Evolutionary conservation across 129 eudicot species (phyloP).

Genomic region (Pseudognaphalium luteoalbum): DNA sequence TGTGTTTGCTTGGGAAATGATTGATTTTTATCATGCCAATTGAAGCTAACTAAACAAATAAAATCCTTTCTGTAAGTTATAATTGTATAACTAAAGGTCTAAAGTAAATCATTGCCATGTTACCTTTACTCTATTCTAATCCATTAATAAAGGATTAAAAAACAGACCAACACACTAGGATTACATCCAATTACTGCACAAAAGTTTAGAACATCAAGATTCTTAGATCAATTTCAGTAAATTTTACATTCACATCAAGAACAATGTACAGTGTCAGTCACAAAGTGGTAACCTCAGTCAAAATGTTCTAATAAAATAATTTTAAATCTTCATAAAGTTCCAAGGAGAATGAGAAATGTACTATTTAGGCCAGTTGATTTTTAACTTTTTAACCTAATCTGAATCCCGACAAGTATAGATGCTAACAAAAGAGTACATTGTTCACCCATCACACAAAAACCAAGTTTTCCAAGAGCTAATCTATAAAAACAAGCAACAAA

Average conservation of each 20-base stretch:
- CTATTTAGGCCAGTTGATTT: background rate
- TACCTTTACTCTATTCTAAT: constrained; percentile 6
- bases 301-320: background rate
- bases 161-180: constrained; percentile 6
- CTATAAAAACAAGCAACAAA: constrained; percentile 9
- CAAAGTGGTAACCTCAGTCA: constrained; percentile 19
- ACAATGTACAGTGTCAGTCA: constrained; percentile 6
- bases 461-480: constrained; percentile 10
- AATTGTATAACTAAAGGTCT: constrained; percentile 13
- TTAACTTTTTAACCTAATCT: background rate
- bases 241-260: constrained; percentile 15
- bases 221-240: constrained; percentile 14
- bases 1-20: constrained; percentile 33
- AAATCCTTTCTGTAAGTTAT: constrained; percentile 22
- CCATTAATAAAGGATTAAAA: background rate
- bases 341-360: background rate
- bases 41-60: constrained; percentile 18
- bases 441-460: constrained; percentile 17
- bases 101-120: constrained; percentile 29
- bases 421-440: background rate
- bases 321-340: background rate
- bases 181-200: background rate
- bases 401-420: background rate
- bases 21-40: constrained; percentile 30
- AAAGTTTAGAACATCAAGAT: background rate